Percentiles rank a stretch among this genome's conserved stretches.
Conservation (phyloP, 495 filamentous ascomycete genomes). For the Xylaria curta region DNA sequence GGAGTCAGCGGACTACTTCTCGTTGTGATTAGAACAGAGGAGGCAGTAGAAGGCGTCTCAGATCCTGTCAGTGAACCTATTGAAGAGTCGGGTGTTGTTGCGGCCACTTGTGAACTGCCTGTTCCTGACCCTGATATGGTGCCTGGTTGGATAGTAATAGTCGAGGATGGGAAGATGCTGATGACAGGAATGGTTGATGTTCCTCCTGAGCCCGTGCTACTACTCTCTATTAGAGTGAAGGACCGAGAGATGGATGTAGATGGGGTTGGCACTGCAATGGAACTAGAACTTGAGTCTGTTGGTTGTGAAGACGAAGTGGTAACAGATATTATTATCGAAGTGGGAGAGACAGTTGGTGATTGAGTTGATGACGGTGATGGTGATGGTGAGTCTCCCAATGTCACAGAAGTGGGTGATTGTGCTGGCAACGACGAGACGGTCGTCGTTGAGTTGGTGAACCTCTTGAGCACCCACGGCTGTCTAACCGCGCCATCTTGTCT, state of each 20-base stretch:
- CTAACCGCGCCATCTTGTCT: slow-evolving; percentile 13
- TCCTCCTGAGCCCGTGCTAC: slow-evolving; percentile 1
- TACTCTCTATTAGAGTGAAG: slow-evolving; percentile 33
- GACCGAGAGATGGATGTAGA: slow-evolving; percentile 35
- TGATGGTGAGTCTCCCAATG: slow-evolving; percentile 6
- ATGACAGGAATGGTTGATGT: slow-evolving; percentile 32
- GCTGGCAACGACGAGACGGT: slow-evolving; percentile 20
- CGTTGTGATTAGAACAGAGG: neutral
- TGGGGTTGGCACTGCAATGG: slow-evolving; percentile 12
- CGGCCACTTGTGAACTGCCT: slow-evolving; percentile 13
- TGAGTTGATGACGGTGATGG: slow-evolving; percentile 19
- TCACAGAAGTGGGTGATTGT: slow-evolving; percentile 16
- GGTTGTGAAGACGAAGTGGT: slow-evolving; percentile 13
- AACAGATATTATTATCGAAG: slow-evolving; percentile 12
- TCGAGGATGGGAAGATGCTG: slow-evolving; percentile 39
- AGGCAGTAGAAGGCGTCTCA: slow-evolving; percentile 12
- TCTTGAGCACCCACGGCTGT: slow-evolving; percentile 29
- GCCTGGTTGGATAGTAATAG: slow-evolving; percentile 26
- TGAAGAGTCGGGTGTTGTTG: slow-evolving; percentile 3
- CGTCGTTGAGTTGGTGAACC: slow-evolving; percentile 32
- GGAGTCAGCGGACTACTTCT: neutral
- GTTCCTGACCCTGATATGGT: slow-evolving; percentile 7
- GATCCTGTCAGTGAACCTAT: neutral
- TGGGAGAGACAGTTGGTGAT: slow-evolving; percentile 15
- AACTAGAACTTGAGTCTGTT: slow-evolving; percentile 6